phyloP scores from a whole-genome alignment of 345 rosid genomes.

The Arabis hirsuta region DNA sequence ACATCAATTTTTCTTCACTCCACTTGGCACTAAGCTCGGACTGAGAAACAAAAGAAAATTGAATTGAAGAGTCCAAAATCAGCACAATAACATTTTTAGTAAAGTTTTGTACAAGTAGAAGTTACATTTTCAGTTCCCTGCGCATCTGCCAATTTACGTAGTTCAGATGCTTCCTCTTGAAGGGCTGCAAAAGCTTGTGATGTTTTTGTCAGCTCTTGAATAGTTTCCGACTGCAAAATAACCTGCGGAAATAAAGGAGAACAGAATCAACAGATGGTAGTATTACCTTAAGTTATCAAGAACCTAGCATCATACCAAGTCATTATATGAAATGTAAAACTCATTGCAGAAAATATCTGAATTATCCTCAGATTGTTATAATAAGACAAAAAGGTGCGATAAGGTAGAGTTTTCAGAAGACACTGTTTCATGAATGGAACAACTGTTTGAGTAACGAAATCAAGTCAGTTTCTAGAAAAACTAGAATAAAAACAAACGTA shows the following conservation, averaged over 20 bases:
- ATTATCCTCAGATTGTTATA: too few relatives aligned
- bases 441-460: neutral
- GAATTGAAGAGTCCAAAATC: slow-evolving; percentile 15
- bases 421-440: slow-evolving; percentile 1
- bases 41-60: slow-evolving; percentile 51
- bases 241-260: slow-evolving; percentile 55
- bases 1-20: slow-evolving; percentile 62
- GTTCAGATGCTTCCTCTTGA: slow-evolving; percentile 75
- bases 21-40: slow-evolving; percentile 69
- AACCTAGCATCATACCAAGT: neutral
- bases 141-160: slow-evolving; percentile 66
- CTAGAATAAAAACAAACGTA: slow-evolving; percentile 8
- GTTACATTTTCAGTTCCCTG: slow-evolving; percentile 71
- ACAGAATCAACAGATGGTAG: slow-evolving; percentile 9
- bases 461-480: slow-evolving; percentile 3
- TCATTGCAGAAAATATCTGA: slow-evolving; percentile 7
- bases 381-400: neutral
- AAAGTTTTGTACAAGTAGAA: slow-evolving; percentile 23
- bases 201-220: slow-evolving; percentile 87
- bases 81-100: neutral
- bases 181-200: slow-evolving; percentile 74
- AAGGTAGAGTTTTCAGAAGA: slow-evolving; percentile 4
- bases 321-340: neutral
- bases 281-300: neutral
- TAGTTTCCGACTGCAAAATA: slow-evolving; percentile 90